A percentile compares a stretch with the other conserved stretches of the same genome.
Evolutionary conservation across 164 flowering plant species (phyloP).

Genomic region (Piper betle): DNA sequence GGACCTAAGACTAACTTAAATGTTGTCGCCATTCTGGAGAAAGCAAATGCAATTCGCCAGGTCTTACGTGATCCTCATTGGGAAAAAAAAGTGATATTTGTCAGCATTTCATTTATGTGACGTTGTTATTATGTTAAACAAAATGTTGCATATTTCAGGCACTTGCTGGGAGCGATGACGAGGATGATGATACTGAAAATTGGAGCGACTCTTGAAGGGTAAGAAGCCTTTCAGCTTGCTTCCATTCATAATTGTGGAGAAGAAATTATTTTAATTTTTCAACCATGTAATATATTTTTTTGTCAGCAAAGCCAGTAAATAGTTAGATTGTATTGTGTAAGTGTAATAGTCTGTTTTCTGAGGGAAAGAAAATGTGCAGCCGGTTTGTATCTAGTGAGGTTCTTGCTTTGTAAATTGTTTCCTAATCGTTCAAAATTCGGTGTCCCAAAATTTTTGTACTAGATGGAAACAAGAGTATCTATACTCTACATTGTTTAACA

Average conservation of each 20-base stretch:
- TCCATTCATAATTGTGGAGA: neutral
- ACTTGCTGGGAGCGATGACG: slow-evolving; percentile 84
- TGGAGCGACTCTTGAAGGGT: slow-evolving; percentile 71
- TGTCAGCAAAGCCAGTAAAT: neutral
- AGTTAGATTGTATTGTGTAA: neutral
- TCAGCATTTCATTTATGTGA: slow-evolving; percentile 1
- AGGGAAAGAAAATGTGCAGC: neutral
- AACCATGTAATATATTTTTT: neutral
- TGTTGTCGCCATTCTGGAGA: slow-evolving; percentile 95
- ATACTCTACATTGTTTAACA: neutral
- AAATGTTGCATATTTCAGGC: slow-evolving; percentile 30
- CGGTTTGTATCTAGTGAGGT: neutral
- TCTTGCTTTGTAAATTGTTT: slow-evolving; percentile 1
- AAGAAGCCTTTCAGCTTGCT: neutral
- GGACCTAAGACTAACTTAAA: slow-evolving; percentile 79
- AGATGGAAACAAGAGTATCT: neutral
- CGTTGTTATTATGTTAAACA: slow-evolving; percentile 1
- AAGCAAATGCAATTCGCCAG: slow-evolving; percentile 95
- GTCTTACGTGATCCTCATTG: slow-evolving; percentile 15
- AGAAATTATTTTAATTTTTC: neutral
- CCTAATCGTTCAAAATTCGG: neutral
- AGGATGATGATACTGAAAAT: slow-evolving; percentile 60
- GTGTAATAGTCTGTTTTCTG: no score
- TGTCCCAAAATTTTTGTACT: neutral
- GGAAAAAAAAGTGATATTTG: no score